A percentile compares a stretch with the other conserved stretches of the same genome.
phyloP scores from a whole-genome alignment of 73 alveolate genomes.

The Tetrahymena elliotti region DNA sequence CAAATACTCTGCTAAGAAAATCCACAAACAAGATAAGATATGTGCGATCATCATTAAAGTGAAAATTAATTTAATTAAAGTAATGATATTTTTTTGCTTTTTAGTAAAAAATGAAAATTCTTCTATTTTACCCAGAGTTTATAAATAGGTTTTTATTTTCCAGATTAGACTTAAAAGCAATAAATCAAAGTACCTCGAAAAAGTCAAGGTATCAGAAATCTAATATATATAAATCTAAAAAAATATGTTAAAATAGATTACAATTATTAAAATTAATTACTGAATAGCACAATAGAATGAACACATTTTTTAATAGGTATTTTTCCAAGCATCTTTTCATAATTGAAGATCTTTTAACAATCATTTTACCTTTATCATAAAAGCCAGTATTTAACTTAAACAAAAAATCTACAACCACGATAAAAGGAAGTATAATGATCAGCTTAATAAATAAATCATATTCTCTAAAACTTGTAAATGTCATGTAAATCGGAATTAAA shows the following conservation, averaged over 20 bases:
- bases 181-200: neutral
- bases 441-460: neutral
- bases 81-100: constrained; percentile 4
- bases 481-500: neutral
- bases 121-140: constrained; percentile 3
- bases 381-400: neutral
- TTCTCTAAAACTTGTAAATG: neutral
- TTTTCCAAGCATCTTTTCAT: neutral
- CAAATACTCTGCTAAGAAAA: neutral
- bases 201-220: neutral
- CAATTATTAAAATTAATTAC: neutral
- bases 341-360: neutral
- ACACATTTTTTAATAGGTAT: neutral
- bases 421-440: neutral
- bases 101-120: constrained; percentile 17
- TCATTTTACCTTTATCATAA: neutral
- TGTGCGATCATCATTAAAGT: constrained; percentile 14
- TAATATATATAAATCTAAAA: neutral
- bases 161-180: neutral
- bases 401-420: neutral
- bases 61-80: constrained; percentile 2
- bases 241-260: neutral
- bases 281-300: neutral
- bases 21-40: constrained; percentile 31
- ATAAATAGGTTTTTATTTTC: neutral